These are phyloP conservation scores for Anisogramma anomala DNA, from an alignment of 2,329 filamentous ascomycete genomes.

Conservation along the genomic window DNA sequence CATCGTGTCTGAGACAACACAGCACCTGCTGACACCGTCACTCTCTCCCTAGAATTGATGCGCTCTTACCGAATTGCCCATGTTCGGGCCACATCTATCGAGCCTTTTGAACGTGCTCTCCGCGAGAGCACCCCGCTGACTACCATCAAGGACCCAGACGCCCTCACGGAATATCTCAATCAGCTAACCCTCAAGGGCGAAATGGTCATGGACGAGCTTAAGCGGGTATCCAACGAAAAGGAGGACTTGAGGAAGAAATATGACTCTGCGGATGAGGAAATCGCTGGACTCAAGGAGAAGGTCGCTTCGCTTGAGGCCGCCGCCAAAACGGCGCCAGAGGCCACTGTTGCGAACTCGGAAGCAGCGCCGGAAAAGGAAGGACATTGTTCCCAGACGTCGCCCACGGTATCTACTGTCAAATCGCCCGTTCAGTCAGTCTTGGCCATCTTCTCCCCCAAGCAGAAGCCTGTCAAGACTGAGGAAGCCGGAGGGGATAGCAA, in stretches of 20 bases:
- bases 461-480: slow-evolving; percentile 27
- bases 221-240: slow-evolving; percentile 70
- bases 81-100: slow-evolving; percentile 72
- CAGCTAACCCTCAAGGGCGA: slow-evolving; percentile 77
- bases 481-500: slow-evolving; percentile 24
- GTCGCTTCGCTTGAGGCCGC: slow-evolving; percentile 34
- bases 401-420: slow-evolving; percentile 25
- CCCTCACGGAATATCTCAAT: slow-evolving; percentile 79
- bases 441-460: slow-evolving; percentile 37
- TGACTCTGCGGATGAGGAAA: slow-evolving; percentile 39
- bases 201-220: slow-evolving; percentile 90
- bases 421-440: slow-evolving; percentile 38
- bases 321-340: slow-evolving; percentile 19
- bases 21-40: slow-evolving; percentile 1
- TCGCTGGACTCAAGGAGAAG: slow-evolving; percentile 36
- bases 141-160: slow-evolving; percentile 73
- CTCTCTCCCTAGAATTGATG: slow-evolving; percentile 53
- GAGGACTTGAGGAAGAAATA: slow-evolving; percentile 69
- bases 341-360: slow-evolving; percentile 20
- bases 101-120: slow-evolving; percentile 82
- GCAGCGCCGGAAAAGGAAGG: slow-evolving; percentile 19
- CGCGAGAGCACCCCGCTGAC: slow-evolving; percentile 87
- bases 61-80: slow-evolving; percentile 89
- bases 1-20: slow-evolving; percentile 6
- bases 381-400: slow-evolving; percentile 10